Conservation (phyloP, 2,329 filamentous ascomycete species). For the Piedraia hortae region DNA sequence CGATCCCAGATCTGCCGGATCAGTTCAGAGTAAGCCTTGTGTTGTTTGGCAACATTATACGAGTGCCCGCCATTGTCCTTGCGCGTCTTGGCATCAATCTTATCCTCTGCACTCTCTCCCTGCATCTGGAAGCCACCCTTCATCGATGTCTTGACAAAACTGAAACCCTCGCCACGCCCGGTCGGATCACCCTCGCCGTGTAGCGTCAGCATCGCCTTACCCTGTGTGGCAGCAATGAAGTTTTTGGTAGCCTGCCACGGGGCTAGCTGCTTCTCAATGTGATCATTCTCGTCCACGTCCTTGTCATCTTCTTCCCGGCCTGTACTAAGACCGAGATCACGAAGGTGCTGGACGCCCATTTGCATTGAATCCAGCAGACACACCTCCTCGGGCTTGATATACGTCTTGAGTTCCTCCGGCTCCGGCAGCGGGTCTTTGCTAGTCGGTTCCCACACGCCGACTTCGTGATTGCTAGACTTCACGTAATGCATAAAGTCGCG, state of each 20-base stretch:
- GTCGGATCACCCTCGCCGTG: slow-evolving; percentile 90
- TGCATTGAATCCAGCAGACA: slow-evolving; percentile 93
- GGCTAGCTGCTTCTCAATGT: slow-evolving; percentile 64
- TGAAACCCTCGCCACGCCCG: slow-evolving; percentile 77
- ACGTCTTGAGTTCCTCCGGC: slow-evolving; percentile 49
- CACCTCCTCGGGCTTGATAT: slow-evolving; percentile 89
- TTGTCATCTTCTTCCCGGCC: slow-evolving; percentile 28
- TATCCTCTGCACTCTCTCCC: slow-evolving; percentile 66
- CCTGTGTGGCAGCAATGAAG: slow-evolving; percentile 75
- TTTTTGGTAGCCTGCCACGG: slow-evolving; percentile 95
- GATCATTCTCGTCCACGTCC: slow-evolving; percentile 37
- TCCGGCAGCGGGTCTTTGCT: slow-evolving; percentile 50
- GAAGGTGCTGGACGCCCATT: slow-evolving; percentile 68
- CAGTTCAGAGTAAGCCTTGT: slow-evolving; percentile 70
- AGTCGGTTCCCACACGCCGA: slow-evolving; percentile 47
- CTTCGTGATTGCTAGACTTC: slow-evolving; percentile 53
- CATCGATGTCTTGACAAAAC: slow-evolving; percentile 95
- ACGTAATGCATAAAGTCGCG: slow-evolving; percentile 88
- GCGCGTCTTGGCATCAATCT: slow-evolving; percentile 48
- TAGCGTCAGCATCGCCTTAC: slow-evolving; percentile 88
- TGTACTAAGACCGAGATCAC: slow-evolving; percentile 64
- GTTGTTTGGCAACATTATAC: slow-evolving; percentile 90
- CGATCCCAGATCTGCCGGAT: slow-evolving; percentile 82
- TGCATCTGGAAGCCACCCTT: slow-evolving; percentile 88
- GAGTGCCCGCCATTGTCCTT: slow-evolving; percentile 60